A percentile compares a stretch with the other conserved stretches of the same genome.
These are phyloP conservation scores for Herpetomonas samuelpessoai DNA, from an alignment of 208 protist species.

Conservation along the genomic window DNA sequence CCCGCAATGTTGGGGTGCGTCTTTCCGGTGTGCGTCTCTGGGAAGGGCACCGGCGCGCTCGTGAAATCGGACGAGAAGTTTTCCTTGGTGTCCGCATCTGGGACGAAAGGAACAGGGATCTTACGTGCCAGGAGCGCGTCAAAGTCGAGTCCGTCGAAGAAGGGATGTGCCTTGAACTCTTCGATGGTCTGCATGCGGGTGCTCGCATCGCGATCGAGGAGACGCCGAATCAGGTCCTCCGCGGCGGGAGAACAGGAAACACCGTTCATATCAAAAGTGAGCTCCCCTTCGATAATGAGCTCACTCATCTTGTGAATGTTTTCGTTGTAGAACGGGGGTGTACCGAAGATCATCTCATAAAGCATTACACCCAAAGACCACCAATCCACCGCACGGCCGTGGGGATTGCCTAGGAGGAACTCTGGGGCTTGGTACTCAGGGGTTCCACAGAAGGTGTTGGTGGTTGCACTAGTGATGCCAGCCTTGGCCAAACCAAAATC, in stretches of 20 bases:
- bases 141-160: slow-evolving; percentile 80
- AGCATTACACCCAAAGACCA: slow-evolving; percentile 97
- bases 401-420: slow-evolving; percentile 83
- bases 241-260: slow-evolving; percentile 34
- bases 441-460: slow-evolving; percentile 88
- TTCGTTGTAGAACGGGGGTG: slow-evolving; percentile 93
- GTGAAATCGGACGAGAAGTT: slow-evolving; percentile 88
- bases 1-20: slow-evolving; percentile 44
- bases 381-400: slow-evolving; percentile 97
- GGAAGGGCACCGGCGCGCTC: slow-evolving; percentile 28
- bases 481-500: slow-evolving; percentile 90
- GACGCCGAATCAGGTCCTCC: slow-evolving; percentile 67
- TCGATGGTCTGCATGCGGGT: slow-evolving; percentile 74
- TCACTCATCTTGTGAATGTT: slow-evolving; percentile 86
- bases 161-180: slow-evolving; percentile 82
- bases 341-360: slow-evolving; percentile 95
- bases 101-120: slow-evolving; percentile 69
- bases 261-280: slow-evolving; percentile 55
- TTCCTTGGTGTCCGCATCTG: slow-evolving; percentile 53
- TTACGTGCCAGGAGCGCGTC: slow-evolving; percentile 57
- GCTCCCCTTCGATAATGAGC: slow-evolving; percentile 59
- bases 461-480: slow-evolving; percentile 55
- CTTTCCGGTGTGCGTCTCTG: slow-evolving; percentile 21
- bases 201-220: slow-evolving; percentile 81
- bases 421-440: slow-evolving; percentile 93